Percentiles rank a stretch among this genome's conserved stretches.
Conservation (phyloP, 768 basidiomycete genomes). For the Candolleomyces aberdarensis region DNA sequence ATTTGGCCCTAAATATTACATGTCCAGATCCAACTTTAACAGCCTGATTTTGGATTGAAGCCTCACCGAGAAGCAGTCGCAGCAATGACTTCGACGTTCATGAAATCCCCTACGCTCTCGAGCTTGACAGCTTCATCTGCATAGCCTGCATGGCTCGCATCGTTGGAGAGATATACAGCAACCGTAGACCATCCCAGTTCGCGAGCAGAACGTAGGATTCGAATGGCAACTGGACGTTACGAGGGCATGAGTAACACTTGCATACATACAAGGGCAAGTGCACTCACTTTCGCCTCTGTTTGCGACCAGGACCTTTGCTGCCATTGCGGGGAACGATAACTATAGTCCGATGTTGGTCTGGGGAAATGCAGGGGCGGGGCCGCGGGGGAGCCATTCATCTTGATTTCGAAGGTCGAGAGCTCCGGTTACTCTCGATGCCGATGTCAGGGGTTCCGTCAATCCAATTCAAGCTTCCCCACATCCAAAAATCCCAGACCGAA, state of each 20-base stretch:
- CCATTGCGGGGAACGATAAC: background rate
- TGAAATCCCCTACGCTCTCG: conserved; percentile 55
- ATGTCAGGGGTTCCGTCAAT: no score
- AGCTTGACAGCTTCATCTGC: conserved; percentile 89
- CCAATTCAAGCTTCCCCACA: no score
- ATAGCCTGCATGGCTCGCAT: conserved; percentile 77
- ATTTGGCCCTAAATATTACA: conserved; percentile 17
- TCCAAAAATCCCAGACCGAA: no score
- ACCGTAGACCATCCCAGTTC: conserved; percentile 88
- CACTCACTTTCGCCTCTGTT: conserved; percentile 67
- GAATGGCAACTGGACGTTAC: conserved; percentile 65
- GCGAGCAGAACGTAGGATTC: conserved; percentile 81
- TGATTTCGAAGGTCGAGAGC: no score
- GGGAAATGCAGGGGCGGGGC: no score
- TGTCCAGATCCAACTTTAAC: background rate
- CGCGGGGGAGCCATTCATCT: no score
- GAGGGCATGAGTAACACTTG: conserved; percentile 16
- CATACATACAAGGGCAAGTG: conserved; percentile 1
- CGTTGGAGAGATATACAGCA: conserved; percentile 82
- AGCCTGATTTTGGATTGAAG: background rate
- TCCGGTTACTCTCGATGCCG: no score
- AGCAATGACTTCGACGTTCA: conserved; percentile 29
- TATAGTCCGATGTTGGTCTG: no score
- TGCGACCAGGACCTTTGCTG: conserved; percentile 72
- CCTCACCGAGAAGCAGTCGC: conserved; percentile 25